Percentiles rank a stretch among this genome's conserved stretches.
These are phyloP conservation scores for Sanguinoderma infundibulare DNA, from an alignment of 1,284 basidiomycete genomes.

Conservation along the genomic window DNA sequence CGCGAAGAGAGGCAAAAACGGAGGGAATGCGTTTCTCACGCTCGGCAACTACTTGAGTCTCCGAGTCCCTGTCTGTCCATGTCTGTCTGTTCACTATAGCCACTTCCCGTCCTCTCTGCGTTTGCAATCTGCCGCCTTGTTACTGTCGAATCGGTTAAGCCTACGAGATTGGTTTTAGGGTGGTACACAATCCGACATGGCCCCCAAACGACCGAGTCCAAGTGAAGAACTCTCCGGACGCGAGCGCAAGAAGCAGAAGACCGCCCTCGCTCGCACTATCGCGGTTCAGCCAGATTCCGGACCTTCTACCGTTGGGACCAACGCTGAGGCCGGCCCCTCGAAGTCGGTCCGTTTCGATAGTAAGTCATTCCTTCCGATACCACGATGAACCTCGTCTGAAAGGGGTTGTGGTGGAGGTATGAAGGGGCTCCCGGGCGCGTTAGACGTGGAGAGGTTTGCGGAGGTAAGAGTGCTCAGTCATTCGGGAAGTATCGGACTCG, in stretches of 20 bases:
- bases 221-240: conserved; percentile 46
- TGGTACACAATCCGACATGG: conserved; percentile 48
- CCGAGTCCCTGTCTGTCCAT: too few relatives aligned
- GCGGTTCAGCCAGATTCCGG: conserved; percentile 51
- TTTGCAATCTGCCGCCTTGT: too few relatives aligned
- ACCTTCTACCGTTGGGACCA: conserved; percentile 26
- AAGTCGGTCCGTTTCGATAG: conserved; percentile 44
- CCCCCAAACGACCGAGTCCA: conserved; percentile 50
- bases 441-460: conserved; percentile 88
- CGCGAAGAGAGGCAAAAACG: too few relatives aligned
- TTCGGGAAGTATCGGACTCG: too few relatives aligned
- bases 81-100: too few relatives aligned
- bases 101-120: too few relatives aligned
- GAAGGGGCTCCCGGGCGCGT: conserved; percentile 67
- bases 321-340: conserved; percentile 45
- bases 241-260: conserved; percentile 72
- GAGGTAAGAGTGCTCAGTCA: conserved; percentile 55
- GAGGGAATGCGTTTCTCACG: too few relatives aligned
- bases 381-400: neutral
- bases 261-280: conserved; percentile 68
- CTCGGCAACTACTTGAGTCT: too few relatives aligned
- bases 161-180: too few relatives aligned
- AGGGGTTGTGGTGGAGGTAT: conserved; percentile 43
- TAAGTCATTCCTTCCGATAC: conserved; percentile 28
- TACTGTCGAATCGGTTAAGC: too few relatives aligned